Evolutionary conservation across 164 flowering plant species (phyloP).

Genomic region (Magnolia changhungtana): DNA sequence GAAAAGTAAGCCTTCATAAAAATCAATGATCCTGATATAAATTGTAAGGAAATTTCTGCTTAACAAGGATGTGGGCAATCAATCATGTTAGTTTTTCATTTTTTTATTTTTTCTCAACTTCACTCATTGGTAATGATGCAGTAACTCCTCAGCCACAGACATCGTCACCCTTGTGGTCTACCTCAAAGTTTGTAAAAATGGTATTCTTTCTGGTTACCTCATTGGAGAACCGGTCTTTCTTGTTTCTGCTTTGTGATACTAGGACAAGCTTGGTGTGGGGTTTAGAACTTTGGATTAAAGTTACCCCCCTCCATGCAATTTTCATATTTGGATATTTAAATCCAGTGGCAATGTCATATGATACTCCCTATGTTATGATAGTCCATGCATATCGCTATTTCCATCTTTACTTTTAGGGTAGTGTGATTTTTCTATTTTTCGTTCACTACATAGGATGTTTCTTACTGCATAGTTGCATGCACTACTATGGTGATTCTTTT

Average conservation of each 20-base stretch:
- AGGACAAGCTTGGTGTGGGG: neutral
- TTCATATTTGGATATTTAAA: neutral
- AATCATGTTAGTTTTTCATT: neutral
- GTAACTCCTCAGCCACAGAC: conserved; percentile 42
- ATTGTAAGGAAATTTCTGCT: conserved; percentile 33
- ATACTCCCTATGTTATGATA: neutral
- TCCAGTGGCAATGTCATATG: neutral
- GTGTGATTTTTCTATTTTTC: too few relatives aligned
- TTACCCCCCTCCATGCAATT: neutral
- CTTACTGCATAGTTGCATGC: too few relatives aligned
- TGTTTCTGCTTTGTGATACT: neutral
- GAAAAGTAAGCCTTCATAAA: conserved; percentile 52
- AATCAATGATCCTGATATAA: conserved; percentile 40
- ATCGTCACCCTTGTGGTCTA: conserved; percentile 68
- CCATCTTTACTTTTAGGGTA: too few relatives aligned
- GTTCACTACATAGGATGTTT: too few relatives aligned
- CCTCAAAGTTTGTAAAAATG: conserved; percentile 74
- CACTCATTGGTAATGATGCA: conserved; percentile 27
- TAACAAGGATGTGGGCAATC: neutral
- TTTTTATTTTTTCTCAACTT: neutral
- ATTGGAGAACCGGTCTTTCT: neutral
- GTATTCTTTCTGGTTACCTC: conserved; percentile 24
- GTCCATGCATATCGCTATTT: too few relatives aligned
- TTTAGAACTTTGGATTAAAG: neutral
- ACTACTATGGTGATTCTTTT: neutral